Evolutionary conservation across 257 asterid species (phyloP).

Genomic region (Catharanthus roseus): DNA sequence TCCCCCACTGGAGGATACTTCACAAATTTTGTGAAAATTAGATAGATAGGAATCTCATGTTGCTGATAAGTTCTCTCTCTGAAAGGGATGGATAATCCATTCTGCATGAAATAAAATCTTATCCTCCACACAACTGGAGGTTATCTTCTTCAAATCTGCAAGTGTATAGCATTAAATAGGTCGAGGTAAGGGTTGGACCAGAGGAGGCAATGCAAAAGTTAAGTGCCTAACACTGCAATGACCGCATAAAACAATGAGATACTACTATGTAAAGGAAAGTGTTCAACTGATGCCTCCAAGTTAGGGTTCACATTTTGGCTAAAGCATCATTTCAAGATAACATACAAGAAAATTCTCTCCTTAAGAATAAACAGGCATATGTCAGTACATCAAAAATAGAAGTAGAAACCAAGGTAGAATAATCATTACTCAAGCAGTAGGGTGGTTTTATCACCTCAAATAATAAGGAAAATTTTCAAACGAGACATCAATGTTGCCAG

Average conservation of each 20-base stretch:
- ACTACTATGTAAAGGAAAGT: neutral
- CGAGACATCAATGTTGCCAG: slow-evolving; percentile 56
- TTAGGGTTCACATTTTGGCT: neutral
- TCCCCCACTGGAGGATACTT: neutral
- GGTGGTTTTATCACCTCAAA: slow-evolving; percentile 51
- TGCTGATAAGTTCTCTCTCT: neutral
- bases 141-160: neutral
- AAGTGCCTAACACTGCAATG: neutral
- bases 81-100: neutral
- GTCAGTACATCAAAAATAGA: neutral
- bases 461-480: slow-evolving; percentile 83
- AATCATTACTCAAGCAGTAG: neutral
- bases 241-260: neutral
- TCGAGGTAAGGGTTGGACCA: neutral
- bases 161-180: neutral
- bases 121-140: neutral
- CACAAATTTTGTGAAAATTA: neutral
- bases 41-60: neutral
- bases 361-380: neutral
- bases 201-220: neutral
- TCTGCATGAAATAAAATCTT: neutral
- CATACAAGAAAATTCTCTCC: neutral
- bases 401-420: neutral
- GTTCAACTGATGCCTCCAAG: neutral
- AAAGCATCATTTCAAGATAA: neutral